Conservation (phyloP, 768 basidiomycete species). For the Amanita thiersii region DNA sequence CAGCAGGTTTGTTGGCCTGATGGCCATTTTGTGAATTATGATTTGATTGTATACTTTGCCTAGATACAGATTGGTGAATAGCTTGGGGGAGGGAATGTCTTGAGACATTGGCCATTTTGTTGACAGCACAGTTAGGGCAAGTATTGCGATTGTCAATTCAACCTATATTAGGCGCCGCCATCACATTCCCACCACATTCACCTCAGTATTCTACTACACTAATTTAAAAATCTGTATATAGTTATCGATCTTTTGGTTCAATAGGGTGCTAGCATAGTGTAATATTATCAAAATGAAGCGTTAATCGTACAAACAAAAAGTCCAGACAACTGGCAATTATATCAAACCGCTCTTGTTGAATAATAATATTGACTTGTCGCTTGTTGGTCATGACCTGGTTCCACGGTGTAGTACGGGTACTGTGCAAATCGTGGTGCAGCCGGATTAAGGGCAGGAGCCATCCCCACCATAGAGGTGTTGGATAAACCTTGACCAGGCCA, state of each 20-base stretch:
- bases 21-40: slow-evolving; percentile 9
- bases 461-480: neutral
- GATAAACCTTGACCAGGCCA: neutral
- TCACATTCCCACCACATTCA: too few species aligned
- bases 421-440: neutral
- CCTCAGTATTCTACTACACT: too few species aligned
- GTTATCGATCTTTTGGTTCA: too few species aligned
- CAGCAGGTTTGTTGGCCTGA: slow-evolving; percentile 18
- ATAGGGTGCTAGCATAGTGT: too few species aligned
- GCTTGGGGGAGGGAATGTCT: too few species aligned
- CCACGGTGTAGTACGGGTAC: neutral
- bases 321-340: neutral
- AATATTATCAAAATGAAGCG: too few species aligned
- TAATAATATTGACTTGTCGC: neutral
- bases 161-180: too few species aligned
- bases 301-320: slow-evolving; percentile 1
- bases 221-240: too few species aligned
- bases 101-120: slow-evolving; percentile 2
- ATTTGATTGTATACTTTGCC: slow-evolving; percentile 10
- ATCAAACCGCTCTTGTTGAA: too few species aligned
- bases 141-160: too few species aligned
- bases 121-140: neutral
- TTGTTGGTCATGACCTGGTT: neutral
- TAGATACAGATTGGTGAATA: slow-evolving; percentile 11
- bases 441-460: slow-evolving; percentile 1